Conservation (phyloP, 371 early-diverging fungal genomes). For the Actinomucor elegans region DNA sequence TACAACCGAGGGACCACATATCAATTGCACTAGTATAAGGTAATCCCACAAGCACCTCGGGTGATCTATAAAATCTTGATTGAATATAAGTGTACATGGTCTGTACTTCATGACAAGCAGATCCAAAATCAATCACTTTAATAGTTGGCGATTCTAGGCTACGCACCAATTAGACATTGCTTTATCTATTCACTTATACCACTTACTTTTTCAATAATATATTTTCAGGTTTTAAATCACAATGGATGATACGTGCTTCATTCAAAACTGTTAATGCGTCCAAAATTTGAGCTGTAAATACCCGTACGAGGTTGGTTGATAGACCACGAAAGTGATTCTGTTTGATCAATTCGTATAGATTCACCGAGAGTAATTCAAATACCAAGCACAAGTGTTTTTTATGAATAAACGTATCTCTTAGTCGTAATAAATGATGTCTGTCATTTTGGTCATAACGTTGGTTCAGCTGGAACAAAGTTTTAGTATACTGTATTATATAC, state of each 20-base stretch:
- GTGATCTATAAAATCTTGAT: conserved; percentile 95
- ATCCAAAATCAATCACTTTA: conserved; percentile 99
- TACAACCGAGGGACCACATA: conserved; percentile 99
- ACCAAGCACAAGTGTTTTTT: conserved; percentile 94
- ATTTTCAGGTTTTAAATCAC: conserved; percentile 98
- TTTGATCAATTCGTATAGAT: conserved; percentile 96
- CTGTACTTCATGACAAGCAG: conserved; percentile 90
- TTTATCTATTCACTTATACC: no score
- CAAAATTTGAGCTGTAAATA: conserved; percentile 86
- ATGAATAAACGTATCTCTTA: conserved; percentile 93
- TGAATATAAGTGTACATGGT: conserved; percentile 97
- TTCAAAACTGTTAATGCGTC: conserved; percentile 85
- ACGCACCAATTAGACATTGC: no score
- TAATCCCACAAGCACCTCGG: conserved; percentile 93
- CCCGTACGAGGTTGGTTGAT: conserved; percentile 83
- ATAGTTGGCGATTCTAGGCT: conserved; percentile 82
- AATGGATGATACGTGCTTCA: conserved; percentile 89
- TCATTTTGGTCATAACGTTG: conserved; percentile 79
- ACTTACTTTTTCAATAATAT: conserved; percentile 83
- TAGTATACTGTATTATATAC: background rate
- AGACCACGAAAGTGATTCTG: conserved; percentile 95
- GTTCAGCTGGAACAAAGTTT: conserved; percentile 63
- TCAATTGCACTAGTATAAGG: conserved; percentile 93
- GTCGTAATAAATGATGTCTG: conserved; percentile 83
- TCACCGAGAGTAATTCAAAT: conserved; percentile 93